phyloP scores from a whole-genome alignment of 768 basidiomycete species.

The Tricholoma sp. region DNA sequence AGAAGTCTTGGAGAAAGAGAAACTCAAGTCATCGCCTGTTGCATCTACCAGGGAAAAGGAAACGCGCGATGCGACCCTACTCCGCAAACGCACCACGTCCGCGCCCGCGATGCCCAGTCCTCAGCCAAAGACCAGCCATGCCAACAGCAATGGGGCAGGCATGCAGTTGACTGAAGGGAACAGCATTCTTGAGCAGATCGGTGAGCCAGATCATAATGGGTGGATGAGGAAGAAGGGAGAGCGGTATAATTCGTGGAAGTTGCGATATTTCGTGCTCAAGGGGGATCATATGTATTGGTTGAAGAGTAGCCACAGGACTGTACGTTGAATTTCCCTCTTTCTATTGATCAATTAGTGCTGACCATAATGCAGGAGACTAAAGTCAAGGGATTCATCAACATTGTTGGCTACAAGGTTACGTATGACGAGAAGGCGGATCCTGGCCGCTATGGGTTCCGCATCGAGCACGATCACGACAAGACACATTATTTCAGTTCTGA shows the following conservation, averaged over 20 bases:
- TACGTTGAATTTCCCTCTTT: slow-evolving; percentile 28
- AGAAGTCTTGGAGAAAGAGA: slow-evolving; percentile 8
- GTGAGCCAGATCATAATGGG: slow-evolving; percentile 81
- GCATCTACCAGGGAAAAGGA: slow-evolving; percentile 16
- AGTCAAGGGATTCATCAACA: slow-evolving; percentile 95
- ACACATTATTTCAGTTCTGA: slow-evolving; percentile 90
- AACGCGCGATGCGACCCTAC: slow-evolving; percentile 32
- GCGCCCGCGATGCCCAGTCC: slow-evolving; percentile 18
- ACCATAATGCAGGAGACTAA: slow-evolving; percentile 65
- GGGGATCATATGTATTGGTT: slow-evolving; percentile 88
- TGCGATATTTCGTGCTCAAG: slow-evolving; percentile 87
- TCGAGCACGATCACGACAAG: slow-evolving; percentile 84
- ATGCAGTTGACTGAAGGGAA: slow-evolving; percentile 48
- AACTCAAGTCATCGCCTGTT: slow-evolving; percentile 6
- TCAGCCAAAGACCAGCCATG: slow-evolving; percentile 4
- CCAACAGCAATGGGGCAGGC: slow-evolving; percentile 10
- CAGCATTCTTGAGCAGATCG: slow-evolving; percentile 87
- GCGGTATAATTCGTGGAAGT: slow-evolving; percentile 89
- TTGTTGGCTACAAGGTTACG: slow-evolving; percentile 87
- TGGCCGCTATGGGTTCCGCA: slow-evolving; percentile 91
- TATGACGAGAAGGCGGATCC: slow-evolving; percentile 90
- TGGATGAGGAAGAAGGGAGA: slow-evolving; percentile 98
- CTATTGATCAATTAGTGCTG: background rate
- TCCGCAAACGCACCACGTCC: slow-evolving; percentile 55
- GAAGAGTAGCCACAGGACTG: slow-evolving; percentile 62